Conservation (phyloP, 768 basidiomycete species). For the Cystobasidium onofrii region DNA sequence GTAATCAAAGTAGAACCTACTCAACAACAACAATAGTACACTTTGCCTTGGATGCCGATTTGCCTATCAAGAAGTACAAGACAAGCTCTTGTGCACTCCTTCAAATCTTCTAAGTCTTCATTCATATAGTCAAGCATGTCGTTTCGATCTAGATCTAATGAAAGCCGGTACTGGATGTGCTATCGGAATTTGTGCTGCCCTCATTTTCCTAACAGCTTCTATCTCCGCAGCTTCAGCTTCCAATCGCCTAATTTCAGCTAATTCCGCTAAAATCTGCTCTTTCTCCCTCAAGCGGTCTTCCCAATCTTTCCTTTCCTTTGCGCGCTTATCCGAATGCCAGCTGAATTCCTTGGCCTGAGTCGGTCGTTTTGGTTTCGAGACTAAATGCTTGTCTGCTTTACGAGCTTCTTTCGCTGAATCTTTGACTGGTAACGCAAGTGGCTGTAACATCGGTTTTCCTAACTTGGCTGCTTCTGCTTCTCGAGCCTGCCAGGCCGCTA, state of each 20-base stretch:
- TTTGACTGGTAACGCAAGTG: neutral
- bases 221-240: constrained; percentile 23
- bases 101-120: too few species aligned
- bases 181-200: neutral
- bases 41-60: too few species aligned
- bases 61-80: too few species aligned
- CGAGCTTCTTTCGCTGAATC: neutral
- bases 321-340: constrained; percentile 25
- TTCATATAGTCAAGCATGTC: neutral
- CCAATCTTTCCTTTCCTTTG: constrained; percentile 26
- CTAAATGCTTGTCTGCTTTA: neutral
- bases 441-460: constrained; percentile 1
- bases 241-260: constrained; percentile 10
- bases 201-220: constrained; percentile 15
- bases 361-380: neutral
- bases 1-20: too few species aligned
- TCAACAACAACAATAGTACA: too few species aligned
- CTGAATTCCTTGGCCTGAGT: neutral
- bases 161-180: constrained; percentile 15
- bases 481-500: constrained; percentile 18
- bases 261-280: constrained; percentile 19
- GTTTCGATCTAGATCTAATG: neutral
- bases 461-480: neutral
- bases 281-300: constrained; percentile 17
- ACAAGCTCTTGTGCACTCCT: too few species aligned